Conservation (phyloP, 345 rosid genomes). For the Toxicodendron radicans region DNA sequence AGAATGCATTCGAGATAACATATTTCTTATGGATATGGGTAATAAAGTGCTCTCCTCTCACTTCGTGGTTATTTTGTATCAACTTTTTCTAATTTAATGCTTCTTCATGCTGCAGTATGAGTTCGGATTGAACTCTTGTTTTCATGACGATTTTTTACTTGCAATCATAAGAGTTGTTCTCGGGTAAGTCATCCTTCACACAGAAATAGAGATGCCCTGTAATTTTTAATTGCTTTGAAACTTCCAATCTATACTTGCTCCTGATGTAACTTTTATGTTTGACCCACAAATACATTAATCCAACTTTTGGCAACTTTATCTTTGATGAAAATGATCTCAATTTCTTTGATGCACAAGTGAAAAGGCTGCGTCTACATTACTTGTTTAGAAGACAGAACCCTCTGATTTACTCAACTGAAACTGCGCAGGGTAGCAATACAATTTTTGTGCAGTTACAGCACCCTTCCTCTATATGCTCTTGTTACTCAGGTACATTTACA, state of each 20-base stretch:
- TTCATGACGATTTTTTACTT: slow-evolving; percentile 52
- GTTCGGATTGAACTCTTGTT: slow-evolving; percentile 84
- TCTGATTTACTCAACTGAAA: not conserved
- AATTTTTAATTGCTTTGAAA: too few species aligned
- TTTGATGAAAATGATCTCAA: too few species aligned
- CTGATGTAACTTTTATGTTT: not conserved
- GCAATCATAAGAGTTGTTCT: slow-evolving; percentile 46
- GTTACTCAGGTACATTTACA: slow-evolving; percentile 73
- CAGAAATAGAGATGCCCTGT: too few species aligned
- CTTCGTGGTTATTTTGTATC: not conserved
- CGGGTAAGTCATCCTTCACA: slow-evolving; percentile 51
- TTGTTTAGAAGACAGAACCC: not conserved
- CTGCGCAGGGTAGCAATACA: slow-evolving; percentile 68
- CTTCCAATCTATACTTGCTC: too few species aligned
- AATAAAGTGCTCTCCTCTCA: slow-evolving; percentile 16
- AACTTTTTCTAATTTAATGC: slow-evolving; percentile 8
- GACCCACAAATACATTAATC: not conserved
- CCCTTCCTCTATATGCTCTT: slow-evolving; percentile 96
- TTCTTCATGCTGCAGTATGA: slow-evolving; percentile 64
- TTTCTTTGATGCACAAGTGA: too few species aligned
- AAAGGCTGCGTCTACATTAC: not conserved
- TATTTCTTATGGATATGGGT: slow-evolving; percentile 98
- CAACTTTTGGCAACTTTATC: not conserved
- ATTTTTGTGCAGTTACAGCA: slow-evolving; percentile 81
- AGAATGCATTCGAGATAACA: slow-evolving; percentile 98